Evolutionary conservation across 176 grass and related monocot genomes (phyloP), one percentile per base, ranked within the genome.

Genomic region (Rhynchospora breviuscula): DNA sequence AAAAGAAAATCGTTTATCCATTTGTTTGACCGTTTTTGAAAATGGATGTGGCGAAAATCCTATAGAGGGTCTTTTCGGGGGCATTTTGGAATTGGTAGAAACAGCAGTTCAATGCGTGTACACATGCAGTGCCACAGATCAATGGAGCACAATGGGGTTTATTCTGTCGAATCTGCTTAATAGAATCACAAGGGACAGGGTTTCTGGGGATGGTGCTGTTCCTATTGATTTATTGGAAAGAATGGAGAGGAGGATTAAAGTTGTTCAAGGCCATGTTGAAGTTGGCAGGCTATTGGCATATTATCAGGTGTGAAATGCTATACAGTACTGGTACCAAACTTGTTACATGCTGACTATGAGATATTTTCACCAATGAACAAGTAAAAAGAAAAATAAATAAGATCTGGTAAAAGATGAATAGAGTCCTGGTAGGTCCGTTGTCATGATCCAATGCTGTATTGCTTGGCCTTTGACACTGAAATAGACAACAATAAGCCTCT

Each of bases 221-320:
- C 88, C 48, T 66, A 86, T 86, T 83, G 89, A 89, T 89, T 82
- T 66, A 48, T 68, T 89, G 70, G 92, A 94, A 61, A 98, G 91
- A 40, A 68, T 89, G 65, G 92, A 94, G 69, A 98, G 91, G 87
- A 87, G 61, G 54, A 58, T 95, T 89, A 92, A 87, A 90, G 84
- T 93, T 89, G 89, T 90, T 84, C 92, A 98, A 89, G 95, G 95
- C 70, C 95, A 95, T n/a, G 86, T 98, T 33, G 95, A 98, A 95
- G 92, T 95, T 59, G 92, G 92, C 40, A 87, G 95, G 77, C 84
- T 98, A 67, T 91, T 95, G 90, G 83, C 92, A 84, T 95, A 98
- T 89, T 98, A 95, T 88, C 95, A 98, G 95, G 95, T 98, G 79
- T 67, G 68, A 26, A 23, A 71, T 85, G 49, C 15, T 13, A 70